These are phyloP conservation scores for Syncephalastrum sp. DNA, from an alignment of 371 early-diverging fungal species.

Conservation along the genomic window DNA sequence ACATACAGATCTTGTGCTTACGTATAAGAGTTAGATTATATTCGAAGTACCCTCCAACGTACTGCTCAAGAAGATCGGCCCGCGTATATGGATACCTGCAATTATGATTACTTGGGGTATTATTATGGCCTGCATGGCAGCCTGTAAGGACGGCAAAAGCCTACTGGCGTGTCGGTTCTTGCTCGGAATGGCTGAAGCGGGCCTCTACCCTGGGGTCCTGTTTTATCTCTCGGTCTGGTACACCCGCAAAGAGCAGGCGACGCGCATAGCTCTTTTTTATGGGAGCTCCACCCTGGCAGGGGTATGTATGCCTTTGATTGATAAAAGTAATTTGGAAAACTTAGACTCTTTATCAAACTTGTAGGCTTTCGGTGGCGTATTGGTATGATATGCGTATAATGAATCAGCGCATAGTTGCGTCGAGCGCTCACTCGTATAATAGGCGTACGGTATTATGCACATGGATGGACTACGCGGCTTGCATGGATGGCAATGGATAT, in stretches of 20 bases:
- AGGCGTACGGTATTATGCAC: constrained; percentile 58
- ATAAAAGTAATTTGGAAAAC: constrained; percentile 18
- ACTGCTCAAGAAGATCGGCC: constrained; percentile 59
- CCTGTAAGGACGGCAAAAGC: constrained; percentile 38
- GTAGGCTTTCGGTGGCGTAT: constrained; percentile 55
- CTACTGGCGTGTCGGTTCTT: constrained; percentile 65
- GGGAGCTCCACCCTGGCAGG: constrained; percentile 68
- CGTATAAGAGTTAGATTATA: constrained; percentile 32
- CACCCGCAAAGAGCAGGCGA: constrained; percentile 63
- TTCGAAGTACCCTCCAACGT: constrained; percentile 74
- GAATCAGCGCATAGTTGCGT: not conserved
- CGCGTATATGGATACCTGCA: constrained; percentile 70
- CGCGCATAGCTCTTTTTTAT: constrained; percentile 73
- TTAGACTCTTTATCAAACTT: not conserved
- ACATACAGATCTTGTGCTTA: not conserved
- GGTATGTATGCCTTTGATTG: constrained; percentile 25
- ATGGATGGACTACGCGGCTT: constrained; percentile 55
- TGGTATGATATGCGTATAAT: constrained; percentile 15
- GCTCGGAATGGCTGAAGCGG: constrained; percentile 70
- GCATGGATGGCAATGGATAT: constrained; percentile 70
- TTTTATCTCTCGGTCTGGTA: constrained; percentile 55
- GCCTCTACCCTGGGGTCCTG: constrained; percentile 54
- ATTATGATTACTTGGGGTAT: constrained; percentile 49
- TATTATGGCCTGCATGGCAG: constrained; percentile 49
- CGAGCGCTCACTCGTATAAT: not conserved